These are phyloP conservation scores for Xylaria grammica DNA, from an alignment of 495 filamentous ascomycete genomes.

Conservation along the genomic window DNA sequence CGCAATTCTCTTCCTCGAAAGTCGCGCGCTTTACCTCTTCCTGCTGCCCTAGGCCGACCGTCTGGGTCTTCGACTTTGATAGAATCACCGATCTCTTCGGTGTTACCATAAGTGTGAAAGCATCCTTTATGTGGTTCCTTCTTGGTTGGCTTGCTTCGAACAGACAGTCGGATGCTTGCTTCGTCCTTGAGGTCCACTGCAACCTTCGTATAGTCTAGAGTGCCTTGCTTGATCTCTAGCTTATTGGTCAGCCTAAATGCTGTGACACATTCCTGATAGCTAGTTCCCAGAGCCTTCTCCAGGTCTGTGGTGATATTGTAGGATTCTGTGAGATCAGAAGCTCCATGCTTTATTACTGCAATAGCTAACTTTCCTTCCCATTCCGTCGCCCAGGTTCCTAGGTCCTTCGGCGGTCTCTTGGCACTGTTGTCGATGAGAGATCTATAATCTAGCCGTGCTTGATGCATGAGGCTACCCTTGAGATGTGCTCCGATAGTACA, in stretches of 20 bases:
- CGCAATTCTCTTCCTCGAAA: not conserved
- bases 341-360: not conserved
- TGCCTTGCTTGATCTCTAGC: not conserved
- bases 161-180: not conserved
- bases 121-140: not conserved
- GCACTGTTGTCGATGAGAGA: too few species aligned
- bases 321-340: not conserved
- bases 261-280: not conserved
- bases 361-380: not conserved
- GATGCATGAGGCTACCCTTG: too few species aligned
- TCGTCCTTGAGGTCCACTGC: not conserved
- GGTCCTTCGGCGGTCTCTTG: not conserved
- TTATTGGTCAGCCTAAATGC: not conserved
- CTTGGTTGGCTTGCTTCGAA: not conserved
- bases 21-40: not conserved
- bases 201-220: not conserved
- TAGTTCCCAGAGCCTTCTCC: not conserved
- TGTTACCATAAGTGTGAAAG: not conserved
- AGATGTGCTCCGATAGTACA: too few species aligned
- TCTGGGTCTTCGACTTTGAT: not conserved
- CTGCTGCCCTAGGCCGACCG: not conserved
- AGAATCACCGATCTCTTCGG: not conserved
- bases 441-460: too few species aligned
- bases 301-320: not conserved
- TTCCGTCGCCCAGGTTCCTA: not conserved